Evolutionary conservation across 2,329 filamentous ascomycete genomes (phyloP).

Genomic region (Beauveria varroae): DNA sequence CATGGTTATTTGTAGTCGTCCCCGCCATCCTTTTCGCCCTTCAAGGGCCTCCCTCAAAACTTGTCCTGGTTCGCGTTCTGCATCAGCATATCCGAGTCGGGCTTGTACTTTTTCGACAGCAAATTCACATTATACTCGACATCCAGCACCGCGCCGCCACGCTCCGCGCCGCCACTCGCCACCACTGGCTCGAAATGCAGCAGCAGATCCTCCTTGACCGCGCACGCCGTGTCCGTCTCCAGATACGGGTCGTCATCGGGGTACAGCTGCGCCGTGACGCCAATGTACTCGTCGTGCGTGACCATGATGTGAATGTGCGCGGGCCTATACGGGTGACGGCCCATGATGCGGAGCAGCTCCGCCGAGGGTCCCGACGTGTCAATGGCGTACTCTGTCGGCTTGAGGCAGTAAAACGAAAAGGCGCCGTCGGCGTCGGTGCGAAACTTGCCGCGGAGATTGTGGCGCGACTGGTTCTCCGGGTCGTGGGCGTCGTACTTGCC

Average conservation of each 20-base stretch:
- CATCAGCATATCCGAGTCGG: not conserved
- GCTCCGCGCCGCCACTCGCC: not conserved
- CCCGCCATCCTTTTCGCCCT: no score
- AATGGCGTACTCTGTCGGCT: conserved; percentile 35
- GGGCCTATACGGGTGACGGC: not conserved
- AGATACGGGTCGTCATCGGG: not conserved
- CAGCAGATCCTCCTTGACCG: conserved; percentile 2
- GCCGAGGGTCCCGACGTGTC: not conserved
- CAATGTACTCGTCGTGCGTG: not conserved
- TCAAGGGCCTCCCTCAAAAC: not conserved
- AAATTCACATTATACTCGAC: conserved; percentile 2
- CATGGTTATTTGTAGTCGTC: no score
- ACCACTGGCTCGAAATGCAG: not conserved
- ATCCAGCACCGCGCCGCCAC: not conserved
- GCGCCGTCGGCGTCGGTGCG: conserved; percentile 60
- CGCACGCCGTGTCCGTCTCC: conserved; percentile 1
- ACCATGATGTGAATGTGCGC: conserved; percentile 6
- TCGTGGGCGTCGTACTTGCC: conserved; percentile 73
- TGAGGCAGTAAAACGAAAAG: conserved; percentile 67
- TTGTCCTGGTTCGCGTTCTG: conserved; percentile 1
- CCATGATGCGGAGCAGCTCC: not conserved
- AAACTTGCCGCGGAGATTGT: conserved; percentile 74
- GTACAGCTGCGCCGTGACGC: not conserved
- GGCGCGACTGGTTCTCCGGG: conserved; percentile 59
- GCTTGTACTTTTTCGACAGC: conserved; percentile 1